Base-by-base conservation (phyloP, 345 rosid genomes). In the Excoecaria agallocha region DNA sequence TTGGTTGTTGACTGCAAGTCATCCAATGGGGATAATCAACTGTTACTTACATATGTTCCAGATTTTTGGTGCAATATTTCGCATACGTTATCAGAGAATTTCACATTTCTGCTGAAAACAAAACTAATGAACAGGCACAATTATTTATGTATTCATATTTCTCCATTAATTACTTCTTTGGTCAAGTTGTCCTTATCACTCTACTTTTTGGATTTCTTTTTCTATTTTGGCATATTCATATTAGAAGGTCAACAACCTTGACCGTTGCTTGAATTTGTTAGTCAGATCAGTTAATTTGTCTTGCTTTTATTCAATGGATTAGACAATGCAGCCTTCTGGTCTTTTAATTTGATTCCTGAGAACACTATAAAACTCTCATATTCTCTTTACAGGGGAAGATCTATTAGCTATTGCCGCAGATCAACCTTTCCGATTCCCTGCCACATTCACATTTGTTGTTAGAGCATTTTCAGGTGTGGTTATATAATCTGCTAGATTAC, bases 381-480 rank as follows among this genome's bases (percentile, higher is more conserved):
- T 72, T 71, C 37, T 77, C 79, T 83, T 73, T 71, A 75, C 96
- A 90, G 99, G 99, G 73, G 98, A 95, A 85, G 99, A 95, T 83
- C 84, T 95, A 65, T 85, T 95, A 82, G 82, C 99, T 80, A 93
- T 95, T 82, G 97, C 98, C 20, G 93, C 94, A 63, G 99, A 95
- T 85, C 99, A 95, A 82, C 99, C 99, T 78, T 95, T 95, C 71
- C 88, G 99, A 72, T 95, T 95, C 81, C 98, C 98, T 7, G 98
- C 99, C 79, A 95, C 98, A 41, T 95, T 95, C 81, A 95, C 99
- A 71, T 95, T 94, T 83, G 98, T 95, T 76, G 99, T 95, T 70
- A 87, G 99, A 89, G 93, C 99, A 74, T 95, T 95, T 89, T 92
- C 99, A 85, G 98, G 98, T 94, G 77, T 71, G 48, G 16, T 68